Evolutionary conservation across 164 flowering plant species (phyloP), one percentile per base, ranked within the genome.

Genomic region (Chimonanthus praecox): DNA sequence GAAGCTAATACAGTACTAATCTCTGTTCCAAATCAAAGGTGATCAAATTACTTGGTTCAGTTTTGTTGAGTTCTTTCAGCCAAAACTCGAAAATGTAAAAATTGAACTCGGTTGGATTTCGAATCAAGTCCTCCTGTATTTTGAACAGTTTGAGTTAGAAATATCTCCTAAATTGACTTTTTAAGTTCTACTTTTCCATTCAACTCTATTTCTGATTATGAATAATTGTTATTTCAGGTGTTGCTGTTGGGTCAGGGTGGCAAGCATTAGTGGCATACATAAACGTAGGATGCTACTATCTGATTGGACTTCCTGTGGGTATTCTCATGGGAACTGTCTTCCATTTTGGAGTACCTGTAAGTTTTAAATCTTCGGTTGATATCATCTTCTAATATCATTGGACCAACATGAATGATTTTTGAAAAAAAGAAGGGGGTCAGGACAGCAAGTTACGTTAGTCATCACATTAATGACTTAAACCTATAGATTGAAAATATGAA

Each of bases 171-270:
- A 20, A 20, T 20, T 54, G 60, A 13, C 4, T 10, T 13, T 10
- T 10, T 63, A 45, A 63, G 21, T 63, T 63, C 9, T 33, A 63
- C 2, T 43, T 9, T 18, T 63, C 4, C 66, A 18, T 63, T 20
- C 18, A 10, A 63, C 43, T 63, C 15, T 54, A 3, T 7, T 9
- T 7, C 60, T 8, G 11, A 43, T 20, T 63, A 63, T 18, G 18
- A 7, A 33, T 18, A 10, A 18, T 63, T 7, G 11, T 13, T 13
- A 58, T 58, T 21, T 15, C 76, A 89, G 97, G 97, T 4, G 94
- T 87, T 43, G 94, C 94, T 0, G 82, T 91, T 62, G 97, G 92
- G 45, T 87, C 85, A n/a, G 97, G 94, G 49, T 87, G 97, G 97
- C 97, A 91, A 83, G 86, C 81, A 3, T 66, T 46, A 0, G 91